Percentiles rank a stretch among this genome's conserved stretches.
Evolutionary conservation across 345 rosid species (phyloP).

Genomic region (Turritis glabra): DNA sequence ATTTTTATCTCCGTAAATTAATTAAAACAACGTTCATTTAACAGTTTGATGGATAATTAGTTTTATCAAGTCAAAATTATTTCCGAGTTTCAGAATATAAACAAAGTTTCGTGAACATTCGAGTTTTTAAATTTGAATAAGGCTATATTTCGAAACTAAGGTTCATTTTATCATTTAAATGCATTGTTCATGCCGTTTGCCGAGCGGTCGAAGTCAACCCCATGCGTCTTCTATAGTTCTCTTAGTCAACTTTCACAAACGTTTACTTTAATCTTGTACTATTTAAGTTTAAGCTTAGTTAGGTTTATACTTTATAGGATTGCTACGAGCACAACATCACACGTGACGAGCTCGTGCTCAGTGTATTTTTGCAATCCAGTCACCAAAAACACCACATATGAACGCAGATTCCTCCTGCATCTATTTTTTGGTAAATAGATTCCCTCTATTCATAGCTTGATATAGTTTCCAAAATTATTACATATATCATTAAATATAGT

Average conservation of each 20-base stretch:
- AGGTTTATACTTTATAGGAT: not conserved
- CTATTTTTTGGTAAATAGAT: too few relatives aligned
- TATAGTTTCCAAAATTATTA: not conserved
- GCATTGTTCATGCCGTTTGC: constrained; percentile 21
- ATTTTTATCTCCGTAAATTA: too few relatives aligned
- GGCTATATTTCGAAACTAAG: not conserved
- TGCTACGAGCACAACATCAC: constrained; percentile 19
- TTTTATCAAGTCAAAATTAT: not conserved
- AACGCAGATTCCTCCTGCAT: not conserved
- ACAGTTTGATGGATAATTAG: not conserved
- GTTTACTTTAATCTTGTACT: constrained; percentile 15
- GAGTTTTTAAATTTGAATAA: not conserved
- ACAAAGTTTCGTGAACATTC: not conserved
- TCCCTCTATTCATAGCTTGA: not conserved
- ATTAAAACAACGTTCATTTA: not conserved
- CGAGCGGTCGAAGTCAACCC: constrained; percentile 29
- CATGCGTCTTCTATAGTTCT: constrained; percentile 17
- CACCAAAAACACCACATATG: not conserved
- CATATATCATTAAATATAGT: not conserved
- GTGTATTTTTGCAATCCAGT: constrained; percentile 13
- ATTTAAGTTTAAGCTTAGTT: not conserved
- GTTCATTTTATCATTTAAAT: not conserved
- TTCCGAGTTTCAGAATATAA: not conserved
- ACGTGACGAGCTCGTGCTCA: constrained; percentile 25
- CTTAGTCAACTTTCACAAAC: constrained; percentile 18